These are phyloP conservation scores for Mycena belliarum DNA, from an alignment of 768 basidiomycete species.

Conservation along the genomic window DNA sequence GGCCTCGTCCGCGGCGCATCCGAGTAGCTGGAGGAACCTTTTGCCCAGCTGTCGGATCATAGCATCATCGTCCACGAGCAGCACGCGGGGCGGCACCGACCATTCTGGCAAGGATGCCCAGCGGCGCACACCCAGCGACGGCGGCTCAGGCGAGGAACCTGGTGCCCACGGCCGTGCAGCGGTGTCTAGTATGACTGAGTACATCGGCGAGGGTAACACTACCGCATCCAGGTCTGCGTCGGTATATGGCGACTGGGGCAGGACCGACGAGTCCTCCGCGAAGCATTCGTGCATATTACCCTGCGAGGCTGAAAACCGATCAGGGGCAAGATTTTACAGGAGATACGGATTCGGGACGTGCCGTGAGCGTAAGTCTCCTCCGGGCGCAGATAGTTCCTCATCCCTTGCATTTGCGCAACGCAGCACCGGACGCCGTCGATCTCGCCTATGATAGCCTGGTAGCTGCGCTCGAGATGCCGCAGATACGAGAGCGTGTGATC, in stretches of 20 bases:
- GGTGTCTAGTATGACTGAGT: too few species aligned
- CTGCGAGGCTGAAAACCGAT: too few species aligned
- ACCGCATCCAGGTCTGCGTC: too few species aligned
- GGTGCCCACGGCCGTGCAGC: too few species aligned
- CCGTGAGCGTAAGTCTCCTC: too few species aligned
- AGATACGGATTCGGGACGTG: too few species aligned
- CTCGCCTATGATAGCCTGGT: constrained; percentile 67
- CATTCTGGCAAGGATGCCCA: constrained; percentile 85
- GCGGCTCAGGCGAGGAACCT: constrained; percentile 29
- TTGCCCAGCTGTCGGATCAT: constrained; percentile 86
- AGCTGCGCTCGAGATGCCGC: constrained; percentile 59
- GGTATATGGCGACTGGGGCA: too few species aligned
- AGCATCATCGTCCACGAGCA: constrained; percentile 94
- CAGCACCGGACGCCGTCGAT: constrained; percentile 72
- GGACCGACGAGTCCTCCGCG: too few species aligned
- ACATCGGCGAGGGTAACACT: too few species aligned
- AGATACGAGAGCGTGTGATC: constrained; percentile 55
- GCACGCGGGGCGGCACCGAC: constrained; percentile 86
- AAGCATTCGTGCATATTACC: too few species aligned
- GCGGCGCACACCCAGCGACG: constrained; percentile 62
- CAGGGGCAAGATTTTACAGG: too few species aligned
- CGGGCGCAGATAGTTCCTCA: too few species aligned
- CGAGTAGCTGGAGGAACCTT: constrained; percentile 94
- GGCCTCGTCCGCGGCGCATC: constrained; percentile 90
- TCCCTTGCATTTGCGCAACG: constrained; percentile 84